These are phyloP conservation scores for Aspergillus awamori DNA, from an alignment of 2,329 filamentous ascomycete genomes.

Conservation along the genomic window DNA sequence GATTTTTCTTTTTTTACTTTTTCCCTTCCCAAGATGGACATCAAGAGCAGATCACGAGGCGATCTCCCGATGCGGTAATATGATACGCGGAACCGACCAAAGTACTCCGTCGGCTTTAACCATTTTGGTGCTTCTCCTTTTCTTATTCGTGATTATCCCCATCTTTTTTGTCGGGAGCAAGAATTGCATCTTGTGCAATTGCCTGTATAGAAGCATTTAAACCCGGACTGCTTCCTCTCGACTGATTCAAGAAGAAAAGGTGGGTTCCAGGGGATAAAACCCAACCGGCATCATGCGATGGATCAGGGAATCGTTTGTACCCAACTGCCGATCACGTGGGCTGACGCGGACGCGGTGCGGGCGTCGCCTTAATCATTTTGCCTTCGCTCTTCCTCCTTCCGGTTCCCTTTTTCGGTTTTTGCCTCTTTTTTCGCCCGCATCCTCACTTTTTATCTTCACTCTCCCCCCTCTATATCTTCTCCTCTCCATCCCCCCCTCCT, in stretches of 20 bases:
- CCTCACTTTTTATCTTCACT: neutral
- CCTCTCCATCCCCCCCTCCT: neutral
- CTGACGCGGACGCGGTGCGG: slow-evolving; percentile 16
- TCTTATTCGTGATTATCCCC: neutral
- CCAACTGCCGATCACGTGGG: slow-evolving; percentile 12
- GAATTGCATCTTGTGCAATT: too few relatives aligned
- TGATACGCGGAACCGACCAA: neutral
- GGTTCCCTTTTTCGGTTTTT: neutral
- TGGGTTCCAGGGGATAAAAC: too few relatives aligned
- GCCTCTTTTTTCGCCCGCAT: neutral
- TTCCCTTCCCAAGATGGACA: too few relatives aligned
- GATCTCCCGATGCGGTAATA: slow-evolving; percentile 11
- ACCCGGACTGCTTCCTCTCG: too few relatives aligned
- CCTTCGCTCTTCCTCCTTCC: neutral
- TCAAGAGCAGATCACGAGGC: neutral
- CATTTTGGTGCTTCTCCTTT: neutral
- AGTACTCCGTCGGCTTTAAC: neutral
- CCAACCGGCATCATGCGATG: neutral
- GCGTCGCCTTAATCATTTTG: neutral
- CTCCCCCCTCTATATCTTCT: slow-evolving; percentile 5
- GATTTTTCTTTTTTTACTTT: too few relatives aligned
- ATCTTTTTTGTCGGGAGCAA: neutral
- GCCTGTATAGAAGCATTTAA: too few relatives aligned
- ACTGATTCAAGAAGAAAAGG: too few relatives aligned
- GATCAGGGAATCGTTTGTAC: neutral